Evolutionary conservation across 345 rosid species (phyloP).

Genomic region (Ceriops tagal): DNA sequence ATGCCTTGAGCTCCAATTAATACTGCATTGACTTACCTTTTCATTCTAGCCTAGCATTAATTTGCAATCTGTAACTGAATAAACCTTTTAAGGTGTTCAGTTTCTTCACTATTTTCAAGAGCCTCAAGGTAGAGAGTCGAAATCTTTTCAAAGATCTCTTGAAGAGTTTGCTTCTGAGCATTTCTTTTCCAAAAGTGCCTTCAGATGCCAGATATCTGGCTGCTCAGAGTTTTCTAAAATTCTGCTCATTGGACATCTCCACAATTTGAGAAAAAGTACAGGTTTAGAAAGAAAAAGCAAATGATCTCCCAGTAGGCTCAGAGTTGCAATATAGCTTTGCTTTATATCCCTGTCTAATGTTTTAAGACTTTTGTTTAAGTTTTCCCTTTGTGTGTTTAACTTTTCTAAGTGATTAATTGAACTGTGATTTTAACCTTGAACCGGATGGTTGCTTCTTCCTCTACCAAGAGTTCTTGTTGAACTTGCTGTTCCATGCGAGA

Average conservation of each 20-base stretch:
- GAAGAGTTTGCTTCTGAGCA: not conserved
- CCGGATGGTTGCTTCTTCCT: constrained; percentile 9
- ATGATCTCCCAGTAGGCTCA: not conserved
- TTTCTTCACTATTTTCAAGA: not conserved
- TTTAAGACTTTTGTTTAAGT: not conserved
- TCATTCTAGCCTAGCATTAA: constrained; percentile 5
- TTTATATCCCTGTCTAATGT: not conserved
- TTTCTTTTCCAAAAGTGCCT: not conserved
- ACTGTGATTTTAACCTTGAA: constrained; percentile 9
- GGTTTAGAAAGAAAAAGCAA: constrained; percentile 1
- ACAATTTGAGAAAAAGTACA: not conserved
- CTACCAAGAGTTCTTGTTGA: constrained; percentile 57
- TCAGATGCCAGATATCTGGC: not conserved
- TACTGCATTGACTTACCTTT: constrained; percentile 4
- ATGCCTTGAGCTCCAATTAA: constrained; percentile 9
- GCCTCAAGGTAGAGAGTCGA: not conserved
- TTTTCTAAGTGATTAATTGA: constrained; percentile 13
- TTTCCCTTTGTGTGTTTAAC: not conserved
- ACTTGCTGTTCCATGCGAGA: constrained; percentile 83
- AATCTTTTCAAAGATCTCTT: not conserved
- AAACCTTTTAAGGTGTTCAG: not conserved
- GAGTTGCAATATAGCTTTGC: not conserved
- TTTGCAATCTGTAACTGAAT: constrained; percentile 8
- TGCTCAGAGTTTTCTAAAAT: not conserved
- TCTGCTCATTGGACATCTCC: not conserved